Evolutionary conservation across 2,329 filamentous ascomycete species (phyloP).

Genomic region (Fusarium pilosicola): DNA sequence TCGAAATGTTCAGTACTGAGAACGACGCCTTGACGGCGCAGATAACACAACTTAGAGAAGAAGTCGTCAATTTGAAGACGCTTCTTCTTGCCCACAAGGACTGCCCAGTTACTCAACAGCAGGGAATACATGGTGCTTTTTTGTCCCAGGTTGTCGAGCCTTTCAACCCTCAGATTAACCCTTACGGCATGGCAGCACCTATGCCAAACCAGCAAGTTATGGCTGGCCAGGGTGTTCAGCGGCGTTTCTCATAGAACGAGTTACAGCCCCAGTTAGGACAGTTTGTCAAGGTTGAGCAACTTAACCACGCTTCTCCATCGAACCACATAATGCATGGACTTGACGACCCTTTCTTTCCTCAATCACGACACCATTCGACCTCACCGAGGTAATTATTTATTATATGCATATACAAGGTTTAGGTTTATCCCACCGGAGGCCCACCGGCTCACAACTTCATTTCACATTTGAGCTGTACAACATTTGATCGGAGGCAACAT

Average conservation of each 20-base stretch:
- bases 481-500: conserved; percentile 41
- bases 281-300: conserved; percentile 11
- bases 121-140: conserved; percentile 68
- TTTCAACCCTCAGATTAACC: conserved; percentile 66
- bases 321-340: conserved; percentile 17
- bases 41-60: conserved; percentile 85
- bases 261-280: conserved; percentile 6
- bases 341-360: conserved; percentile 39
- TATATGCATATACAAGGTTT: conserved; percentile 39
- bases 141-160: conserved; percentile 67
- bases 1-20: conserved; percentile 90
- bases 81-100: conserved; percentile 94
- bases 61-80: conserved; percentile 95
- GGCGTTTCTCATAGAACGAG: conserved; percentile 65
- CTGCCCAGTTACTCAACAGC: conserved; percentile 89
- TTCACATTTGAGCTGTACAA: conserved; percentile 46
- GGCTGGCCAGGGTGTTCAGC: conserved; percentile 64
- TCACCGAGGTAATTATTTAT: conserved; percentile 23
- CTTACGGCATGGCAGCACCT: conserved; percentile 66
- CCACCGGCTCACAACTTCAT: conserved; percentile 29
- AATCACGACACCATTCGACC: conserved; percentile 14
- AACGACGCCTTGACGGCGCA: conserved; percentile 88
- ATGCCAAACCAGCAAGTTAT: conserved; percentile 65
- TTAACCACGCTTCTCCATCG: conserved; percentile 6
- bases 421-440: conserved; percentile 23